A percentile compares a stretch with the other conserved stretches of the same genome.
These are phyloP conservation scores for Pichia sp. DNA, from an alignment of 1,139 yeast genomes.

Conservation along the genomic window DNA sequence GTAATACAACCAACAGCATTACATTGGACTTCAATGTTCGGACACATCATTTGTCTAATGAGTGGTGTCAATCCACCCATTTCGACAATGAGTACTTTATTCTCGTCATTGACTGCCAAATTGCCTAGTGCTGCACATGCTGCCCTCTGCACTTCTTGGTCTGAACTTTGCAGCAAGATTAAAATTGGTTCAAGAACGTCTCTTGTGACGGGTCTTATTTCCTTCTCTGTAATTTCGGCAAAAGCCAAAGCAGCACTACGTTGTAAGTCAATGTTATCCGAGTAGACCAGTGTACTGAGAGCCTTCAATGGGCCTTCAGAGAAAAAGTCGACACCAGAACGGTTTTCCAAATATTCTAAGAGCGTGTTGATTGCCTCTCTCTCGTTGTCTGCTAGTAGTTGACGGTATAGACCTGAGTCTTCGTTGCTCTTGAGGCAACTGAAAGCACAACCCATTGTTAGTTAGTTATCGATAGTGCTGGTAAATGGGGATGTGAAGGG, in stretches of 20 bases:
- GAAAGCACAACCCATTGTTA: conserved; percentile 68
- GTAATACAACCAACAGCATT: conserved; percentile 99
- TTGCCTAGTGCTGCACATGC: conserved; percentile 99
- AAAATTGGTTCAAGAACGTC: conserved; percentile 92
- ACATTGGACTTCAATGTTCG: conserved; percentile 97
- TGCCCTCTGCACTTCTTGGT: conserved; percentile 94
- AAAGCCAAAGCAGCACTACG: conserved; percentile 97
- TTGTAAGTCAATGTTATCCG: conserved; percentile 90
- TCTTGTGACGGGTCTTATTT: conserved; percentile 81
- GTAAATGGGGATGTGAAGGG: background rate
- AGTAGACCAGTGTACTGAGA: conserved; percentile 83
- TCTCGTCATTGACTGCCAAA: conserved; percentile 92
- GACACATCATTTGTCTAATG: conserved; percentile 94
- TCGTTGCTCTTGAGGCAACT: conserved; percentile 41
- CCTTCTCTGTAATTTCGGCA: conserved; percentile 97
- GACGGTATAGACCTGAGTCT: conserved; percentile 52
- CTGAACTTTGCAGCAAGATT: conserved; percentile 77
- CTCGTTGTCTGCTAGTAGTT: conserved; percentile 92
- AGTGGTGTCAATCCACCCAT: conserved; percentile 98
- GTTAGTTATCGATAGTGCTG: conserved; percentile 3
- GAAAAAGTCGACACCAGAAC: conserved; percentile 84
- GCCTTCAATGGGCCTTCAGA: conserved; percentile 88
- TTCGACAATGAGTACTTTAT: conserved; percentile 86
- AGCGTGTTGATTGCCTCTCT: conserved; percentile 92
- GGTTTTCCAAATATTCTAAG: conserved; percentile 80